These are phyloP conservation scores for Umbelopsis sp. DNA, from an alignment of 192 early-diverging fungal species.

Conservation along the genomic window DNA sequence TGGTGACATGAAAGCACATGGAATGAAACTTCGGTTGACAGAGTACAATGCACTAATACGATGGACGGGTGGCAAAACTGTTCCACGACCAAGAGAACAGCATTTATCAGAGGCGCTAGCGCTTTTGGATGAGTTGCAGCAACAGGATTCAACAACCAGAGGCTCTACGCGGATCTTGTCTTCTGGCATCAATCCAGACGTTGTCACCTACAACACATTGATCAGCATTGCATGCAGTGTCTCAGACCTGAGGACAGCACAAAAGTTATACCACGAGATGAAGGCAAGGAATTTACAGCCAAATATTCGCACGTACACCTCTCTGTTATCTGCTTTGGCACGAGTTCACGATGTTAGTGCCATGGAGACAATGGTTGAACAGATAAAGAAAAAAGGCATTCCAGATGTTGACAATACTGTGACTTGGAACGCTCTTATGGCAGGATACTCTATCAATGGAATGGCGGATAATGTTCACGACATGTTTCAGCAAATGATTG, in stretches of 20 bases:
- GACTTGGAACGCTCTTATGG: slow-evolving; percentile 33
- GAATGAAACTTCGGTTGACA: slow-evolving; percentile 17
- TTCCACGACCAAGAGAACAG: slow-evolving; percentile 17
- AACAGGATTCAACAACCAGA: neutral
- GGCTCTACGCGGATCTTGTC: neutral
- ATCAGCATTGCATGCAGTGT: slow-evolving; percentile 31
- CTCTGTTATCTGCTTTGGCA: slow-evolving; percentile 27
- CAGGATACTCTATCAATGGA: slow-evolving; percentile 30
- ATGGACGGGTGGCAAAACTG: slow-evolving; percentile 36
- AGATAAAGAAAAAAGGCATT: slow-evolving; percentile 11
- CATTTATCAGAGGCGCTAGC: slow-evolving; percentile 35
- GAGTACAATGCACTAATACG: slow-evolving; percentile 38
- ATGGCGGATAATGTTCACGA: slow-evolving; percentile 21
- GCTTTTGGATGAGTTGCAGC: slow-evolving; percentile 33
- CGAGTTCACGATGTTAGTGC: slow-evolving; percentile 28
- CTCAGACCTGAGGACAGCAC: slow-evolving; percentile 33
- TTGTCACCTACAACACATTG: slow-evolving; percentile 36
- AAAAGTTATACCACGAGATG: slow-evolving; percentile 40
- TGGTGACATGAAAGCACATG: slow-evolving; percentile 31
- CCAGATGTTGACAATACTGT: slow-evolving; percentile 21
- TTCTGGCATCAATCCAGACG: slow-evolving; percentile 18
- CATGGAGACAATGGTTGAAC: slow-evolving; percentile 26
- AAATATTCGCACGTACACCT: slow-evolving; percentile 31
- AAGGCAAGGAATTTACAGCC: slow-evolving; percentile 23
- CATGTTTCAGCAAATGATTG: slow-evolving; percentile 33